Conservation (phyloP, 2,329 filamentous ascomycete genomes). For the Fusarium verticillioides region DNA sequence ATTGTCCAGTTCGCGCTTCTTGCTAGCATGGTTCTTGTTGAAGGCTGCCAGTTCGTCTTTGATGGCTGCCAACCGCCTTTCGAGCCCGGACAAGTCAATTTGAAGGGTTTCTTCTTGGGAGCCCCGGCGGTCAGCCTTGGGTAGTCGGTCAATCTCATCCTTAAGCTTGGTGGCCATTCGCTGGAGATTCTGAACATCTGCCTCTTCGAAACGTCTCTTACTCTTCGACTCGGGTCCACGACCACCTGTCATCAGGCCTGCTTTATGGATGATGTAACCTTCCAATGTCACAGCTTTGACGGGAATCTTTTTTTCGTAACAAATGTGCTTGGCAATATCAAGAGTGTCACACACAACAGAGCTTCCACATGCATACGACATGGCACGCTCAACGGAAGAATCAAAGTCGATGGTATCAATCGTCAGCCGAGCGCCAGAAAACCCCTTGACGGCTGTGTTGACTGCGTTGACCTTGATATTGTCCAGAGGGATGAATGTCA, state of each 20-base stretch:
- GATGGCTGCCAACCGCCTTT: slow-evolving; percentile 77
- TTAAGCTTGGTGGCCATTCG: slow-evolving; percentile 79
- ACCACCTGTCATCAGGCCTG: slow-evolving; percentile 95
- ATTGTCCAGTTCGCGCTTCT: slow-evolving; percentile 82
- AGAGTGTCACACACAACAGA: slow-evolving; percentile 93
- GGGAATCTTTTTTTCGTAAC: slow-evolving; percentile 84
- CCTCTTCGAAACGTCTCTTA: slow-evolving; percentile 88
- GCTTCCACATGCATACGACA: slow-evolving; percentile 94
- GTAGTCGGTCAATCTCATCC: slow-evolving; percentile 81
- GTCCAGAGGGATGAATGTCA: slow-evolving; percentile 95
- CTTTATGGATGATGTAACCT: slow-evolving; percentile 97
- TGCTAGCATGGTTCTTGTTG: slow-evolving; percentile 85
- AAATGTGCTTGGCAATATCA: slow-evolving; percentile 86
- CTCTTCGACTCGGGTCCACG: slow-evolving; percentile 80
- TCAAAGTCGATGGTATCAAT: slow-evolving; percentile 98
- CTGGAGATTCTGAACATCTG: slow-evolving; percentile 86
- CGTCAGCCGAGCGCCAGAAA: slow-evolving; percentile 85
- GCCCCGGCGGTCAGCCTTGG: slow-evolving; percentile 79
- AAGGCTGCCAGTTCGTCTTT: slow-evolving; percentile 82
- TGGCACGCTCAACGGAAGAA: slow-evolving; percentile 85
- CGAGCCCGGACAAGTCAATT: slow-evolving; percentile 81
- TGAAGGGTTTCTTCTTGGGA: slow-evolving; percentile 84
- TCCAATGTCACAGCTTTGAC: slow-evolving; percentile 96
- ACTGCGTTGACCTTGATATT: slow-evolving; percentile 95
- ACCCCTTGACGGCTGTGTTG: slow-evolving; percentile 90